Evolutionary conservation across 169 alveolate genomes (phyloP).

Genomic region (Plasmodium yoelii): DNA sequence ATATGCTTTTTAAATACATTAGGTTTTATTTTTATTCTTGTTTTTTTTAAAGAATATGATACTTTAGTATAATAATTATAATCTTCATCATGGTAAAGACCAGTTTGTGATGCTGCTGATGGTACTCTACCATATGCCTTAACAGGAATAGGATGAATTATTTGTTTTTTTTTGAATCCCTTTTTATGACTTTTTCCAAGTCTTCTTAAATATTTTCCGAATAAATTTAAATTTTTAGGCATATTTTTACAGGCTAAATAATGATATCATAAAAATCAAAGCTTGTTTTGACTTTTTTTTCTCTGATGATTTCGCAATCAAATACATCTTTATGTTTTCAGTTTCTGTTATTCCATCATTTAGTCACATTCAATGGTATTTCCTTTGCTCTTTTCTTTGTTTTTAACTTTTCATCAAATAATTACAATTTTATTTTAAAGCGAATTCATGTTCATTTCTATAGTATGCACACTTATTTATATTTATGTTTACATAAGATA

Average conservation of each 20-base stretch:
- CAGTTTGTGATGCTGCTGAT: slow-evolving; percentile 91
- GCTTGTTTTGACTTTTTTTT: not conserved
- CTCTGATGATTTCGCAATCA: not conserved
- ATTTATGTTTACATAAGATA: too few species aligned
- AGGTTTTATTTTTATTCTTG: slow-evolving; percentile 86
- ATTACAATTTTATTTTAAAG: too few species aligned
- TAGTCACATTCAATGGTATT: too few species aligned
- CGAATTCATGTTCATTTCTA: too few species aligned
- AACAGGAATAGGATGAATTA: slow-evolving; percentile 91
- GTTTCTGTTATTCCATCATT: not conserved
- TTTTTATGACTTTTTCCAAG: slow-evolving; percentile 81
- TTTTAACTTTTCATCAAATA: too few species aligned
- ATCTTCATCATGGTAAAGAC: slow-evolving; percentile 91
- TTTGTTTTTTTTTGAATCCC: slow-evolving; percentile 88
- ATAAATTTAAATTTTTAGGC: slow-evolving; percentile 83
- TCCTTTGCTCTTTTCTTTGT: too few species aligned
- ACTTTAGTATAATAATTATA: slow-evolving; percentile 88
- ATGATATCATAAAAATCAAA: slow-evolving; percentile 10
- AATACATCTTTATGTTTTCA: not conserved
- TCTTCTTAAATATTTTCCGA: slow-evolving; percentile 86
- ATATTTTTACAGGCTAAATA: slow-evolving; percentile 20
- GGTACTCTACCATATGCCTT: slow-evolving; percentile 92
- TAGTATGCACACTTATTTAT: too few species aligned
- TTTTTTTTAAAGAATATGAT: slow-evolving; percentile 85
- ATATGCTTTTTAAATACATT: slow-evolving; percentile 84